Conservation (phyloP, 345 rosid species). For the Stellera chamaejasme region DNA sequence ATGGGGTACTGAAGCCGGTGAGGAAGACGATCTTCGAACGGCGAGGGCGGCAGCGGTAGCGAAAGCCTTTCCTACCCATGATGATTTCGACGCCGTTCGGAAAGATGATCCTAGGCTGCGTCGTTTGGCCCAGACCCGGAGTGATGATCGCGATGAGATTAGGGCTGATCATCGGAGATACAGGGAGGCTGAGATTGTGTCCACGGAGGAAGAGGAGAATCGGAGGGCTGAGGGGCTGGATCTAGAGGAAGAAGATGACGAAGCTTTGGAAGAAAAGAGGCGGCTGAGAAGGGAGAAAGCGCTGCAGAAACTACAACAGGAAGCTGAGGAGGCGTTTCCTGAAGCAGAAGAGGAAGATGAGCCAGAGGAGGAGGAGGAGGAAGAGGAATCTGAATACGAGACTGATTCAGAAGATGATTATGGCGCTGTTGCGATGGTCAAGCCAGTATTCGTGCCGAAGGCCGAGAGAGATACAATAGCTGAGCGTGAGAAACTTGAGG, state of each 20-base stretch:
- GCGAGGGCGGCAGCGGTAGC: conserved; percentile 38
- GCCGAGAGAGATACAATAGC: conserved; percentile 65
- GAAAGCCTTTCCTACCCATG: conserved; percentile 44
- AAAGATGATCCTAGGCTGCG: conserved; percentile 66
- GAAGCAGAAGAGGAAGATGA: conserved; percentile 69
- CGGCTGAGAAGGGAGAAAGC: conserved; percentile 42
- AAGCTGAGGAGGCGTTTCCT: conserved; percentile 27
- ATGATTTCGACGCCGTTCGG: conserved; percentile 23
- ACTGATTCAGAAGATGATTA: conserved; percentile 67
- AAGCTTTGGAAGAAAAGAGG: conserved; percentile 49
- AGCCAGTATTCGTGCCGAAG: conserved; percentile 67
- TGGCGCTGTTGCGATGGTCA: conserved; percentile 49
- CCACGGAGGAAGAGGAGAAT: conserved; percentile 47
- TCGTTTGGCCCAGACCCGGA: conserved; percentile 50
- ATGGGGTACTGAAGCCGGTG: conserved; percentile 60
- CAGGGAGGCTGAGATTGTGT: conserved; percentile 59
- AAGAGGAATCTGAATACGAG: conserved; percentile 65
- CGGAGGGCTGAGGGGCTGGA: conserved; percentile 36
- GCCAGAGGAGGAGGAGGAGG: conserved; percentile 51
- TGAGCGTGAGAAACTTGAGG: conserved; percentile 62
- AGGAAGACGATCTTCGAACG: conserved; percentile 55
- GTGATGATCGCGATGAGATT: conserved; percentile 54
- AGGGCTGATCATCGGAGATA: conserved; percentile 65
- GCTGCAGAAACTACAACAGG: conserved; percentile 47
- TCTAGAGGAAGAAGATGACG: conserved; percentile 59